Evolutionary conservation across 2,329 filamentous ascomycete genomes (phyloP).

Genomic region (Colletotrichum incanum): DNA sequence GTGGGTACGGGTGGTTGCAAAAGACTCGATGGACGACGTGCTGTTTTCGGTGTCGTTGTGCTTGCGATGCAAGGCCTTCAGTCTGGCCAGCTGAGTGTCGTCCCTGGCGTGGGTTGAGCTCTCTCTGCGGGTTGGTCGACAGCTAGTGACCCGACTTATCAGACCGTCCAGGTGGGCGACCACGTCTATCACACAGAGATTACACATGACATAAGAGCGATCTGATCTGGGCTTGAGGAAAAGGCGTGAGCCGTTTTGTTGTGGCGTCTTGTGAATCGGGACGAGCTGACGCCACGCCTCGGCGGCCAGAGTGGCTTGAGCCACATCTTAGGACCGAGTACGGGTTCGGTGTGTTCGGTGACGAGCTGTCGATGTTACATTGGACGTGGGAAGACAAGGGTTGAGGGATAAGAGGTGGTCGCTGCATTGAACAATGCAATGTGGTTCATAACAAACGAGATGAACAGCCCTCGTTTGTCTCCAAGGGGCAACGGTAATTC

Average conservation of each 20-base stretch:
- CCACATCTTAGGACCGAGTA: constrained; percentile 1
- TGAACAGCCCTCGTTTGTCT: constrained; percentile 30
- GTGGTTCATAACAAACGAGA: constrained; percentile 26
- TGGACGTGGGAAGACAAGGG: constrained; percentile 16
- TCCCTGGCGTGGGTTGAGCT: background rate
- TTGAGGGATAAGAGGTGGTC: constrained; percentile 23
- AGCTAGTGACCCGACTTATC: too few relatives aligned
- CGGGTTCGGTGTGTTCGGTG: constrained; percentile 10
- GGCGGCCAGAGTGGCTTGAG: constrained; percentile 16
- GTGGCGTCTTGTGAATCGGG: constrained; percentile 9
- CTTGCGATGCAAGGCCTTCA: background rate
- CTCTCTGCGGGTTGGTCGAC: background rate
- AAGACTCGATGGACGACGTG: background rate
- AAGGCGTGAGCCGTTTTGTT: background rate
- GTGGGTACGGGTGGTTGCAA: background rate
- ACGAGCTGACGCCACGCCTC: constrained; percentile 16
- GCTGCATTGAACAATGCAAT: constrained; percentile 33
- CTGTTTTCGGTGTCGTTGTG: background rate
- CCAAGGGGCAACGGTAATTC: constrained; percentile 32
- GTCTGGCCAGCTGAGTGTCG: background rate
- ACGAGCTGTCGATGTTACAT: constrained; percentile 24
- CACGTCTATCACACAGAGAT: background rate
- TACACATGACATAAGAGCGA: background rate
- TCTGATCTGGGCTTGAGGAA: background rate
- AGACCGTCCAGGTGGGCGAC: background rate